Conservation (phyloP, 2,329 filamentous ascomycete genomes). For the Talaromyces piceae region DNA sequence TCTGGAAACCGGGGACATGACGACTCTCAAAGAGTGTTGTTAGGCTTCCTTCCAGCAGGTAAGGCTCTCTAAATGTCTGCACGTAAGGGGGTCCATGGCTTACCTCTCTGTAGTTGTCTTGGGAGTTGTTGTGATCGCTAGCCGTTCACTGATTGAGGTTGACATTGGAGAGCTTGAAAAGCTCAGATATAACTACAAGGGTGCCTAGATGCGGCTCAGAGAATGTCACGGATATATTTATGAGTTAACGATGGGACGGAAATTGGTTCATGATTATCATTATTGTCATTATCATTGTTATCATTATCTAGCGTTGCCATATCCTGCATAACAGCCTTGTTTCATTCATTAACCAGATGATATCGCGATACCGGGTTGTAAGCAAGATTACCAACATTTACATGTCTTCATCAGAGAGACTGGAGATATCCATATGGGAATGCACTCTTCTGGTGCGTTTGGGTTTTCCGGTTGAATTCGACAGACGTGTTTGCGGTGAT, state of each 20-base stretch:
- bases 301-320: neutral
- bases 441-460: slow-evolving; percentile 9
- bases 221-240: too few species aligned
- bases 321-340: too few species aligned
- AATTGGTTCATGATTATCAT: too few species aligned
- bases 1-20: slow-evolving; percentile 12
- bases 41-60: slow-evolving; percentile 35
- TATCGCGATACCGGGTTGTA: neutral
- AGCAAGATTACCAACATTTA: neutral
- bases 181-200: slow-evolving; percentile 37
- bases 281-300: too few species aligned
- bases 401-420: slow-evolving; percentile 7
- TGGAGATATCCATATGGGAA: slow-evolving; percentile 12
- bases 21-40: slow-evolving; percentile 16
- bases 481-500: slow-evolving; percentile 3
- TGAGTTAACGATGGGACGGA: too few species aligned
- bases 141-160: slow-evolving; percentile 30
- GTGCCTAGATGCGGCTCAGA: slow-evolving; percentile 21
- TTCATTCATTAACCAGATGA: neutral
- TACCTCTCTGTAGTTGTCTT: slow-evolving; percentile 25
- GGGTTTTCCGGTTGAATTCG: slow-evolving; percentile 1
- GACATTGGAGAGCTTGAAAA: slow-evolving; percentile 30
- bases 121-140: slow-evolving; percentile 23
- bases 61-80: slow-evolving; percentile 12
- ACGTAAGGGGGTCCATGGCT: neutral